These are phyloP conservation scores for Rhodotorula paludigena DNA, from an alignment of 768 basidiomycete species.

Conservation along the genomic window DNA sequence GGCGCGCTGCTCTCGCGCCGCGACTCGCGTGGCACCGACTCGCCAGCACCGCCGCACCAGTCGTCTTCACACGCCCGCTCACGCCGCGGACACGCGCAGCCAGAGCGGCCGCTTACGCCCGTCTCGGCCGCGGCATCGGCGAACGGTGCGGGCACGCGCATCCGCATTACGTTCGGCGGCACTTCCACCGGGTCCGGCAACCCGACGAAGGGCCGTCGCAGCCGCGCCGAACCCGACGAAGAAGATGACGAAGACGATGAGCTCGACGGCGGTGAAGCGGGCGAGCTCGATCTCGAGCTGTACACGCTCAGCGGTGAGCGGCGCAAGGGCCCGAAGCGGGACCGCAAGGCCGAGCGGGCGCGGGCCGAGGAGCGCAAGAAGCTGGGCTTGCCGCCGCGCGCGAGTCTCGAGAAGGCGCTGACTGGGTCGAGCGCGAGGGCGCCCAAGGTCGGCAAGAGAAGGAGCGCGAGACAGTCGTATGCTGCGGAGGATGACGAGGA, in stretches of 20 bases:
- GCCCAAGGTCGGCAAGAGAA: background rate
- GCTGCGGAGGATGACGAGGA: background rate
- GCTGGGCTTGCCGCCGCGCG: constrained; percentile 7
- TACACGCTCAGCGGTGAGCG: constrained; percentile 2
- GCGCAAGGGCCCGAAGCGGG: constrained; percentile 19
- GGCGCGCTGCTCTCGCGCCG: background rate
- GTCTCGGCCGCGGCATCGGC: constrained; percentile 9
- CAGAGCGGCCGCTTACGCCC: constrained; percentile 10
- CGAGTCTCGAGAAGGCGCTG: constrained; percentile 3
- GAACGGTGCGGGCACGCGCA: constrained; percentile 7
- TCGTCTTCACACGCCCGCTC: background rate
- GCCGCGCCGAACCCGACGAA: background rate
- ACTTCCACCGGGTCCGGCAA: background rate
- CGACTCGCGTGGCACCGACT: background rate
- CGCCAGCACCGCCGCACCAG: background rate
- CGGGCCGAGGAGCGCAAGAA: constrained; percentile 7
- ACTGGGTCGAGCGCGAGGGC: background rate
- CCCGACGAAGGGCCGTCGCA: background rate
- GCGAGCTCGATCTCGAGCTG: background rate
- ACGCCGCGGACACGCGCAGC: background rate
- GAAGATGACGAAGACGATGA: background rate
- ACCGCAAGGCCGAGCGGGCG: constrained; percentile 10
- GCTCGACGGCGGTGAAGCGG: background rate
- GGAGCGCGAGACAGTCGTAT: background rate
- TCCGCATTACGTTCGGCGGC: constrained; percentile 29